phyloP scores from a whole-genome alignment of 495 filamentous ascomycete genomes.

The Cercophora samala region DNA sequence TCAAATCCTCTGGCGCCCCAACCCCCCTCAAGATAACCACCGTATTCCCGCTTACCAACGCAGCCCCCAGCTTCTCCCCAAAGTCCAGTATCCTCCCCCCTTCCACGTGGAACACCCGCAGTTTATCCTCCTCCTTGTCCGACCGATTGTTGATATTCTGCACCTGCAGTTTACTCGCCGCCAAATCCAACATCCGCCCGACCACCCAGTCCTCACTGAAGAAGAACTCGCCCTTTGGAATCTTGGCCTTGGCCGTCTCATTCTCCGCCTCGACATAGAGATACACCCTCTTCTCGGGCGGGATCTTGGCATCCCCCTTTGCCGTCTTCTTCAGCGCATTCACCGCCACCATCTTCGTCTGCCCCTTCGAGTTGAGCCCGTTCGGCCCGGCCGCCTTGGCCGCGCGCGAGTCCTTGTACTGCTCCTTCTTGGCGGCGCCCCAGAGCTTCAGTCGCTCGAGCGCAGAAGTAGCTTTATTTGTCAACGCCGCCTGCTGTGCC shows the following conservation, averaged over 20 bases:
- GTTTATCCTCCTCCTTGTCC: slow-evolving; percentile 67
- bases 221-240: slow-evolving; percentile 76
- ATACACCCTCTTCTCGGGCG: slow-evolving; percentile 77
- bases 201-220: slow-evolving; percentile 85
- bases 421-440: slow-evolving; percentile 47
- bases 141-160: slow-evolving; percentile 86
- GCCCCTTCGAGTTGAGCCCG: slow-evolving; percentile 53
- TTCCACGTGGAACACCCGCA: slow-evolving; percentile 90
- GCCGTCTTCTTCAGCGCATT: slow-evolving; percentile 78
- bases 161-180: slow-evolving; percentile 74
- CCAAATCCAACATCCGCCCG: slow-evolving; percentile 82
- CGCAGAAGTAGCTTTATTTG: slow-evolving; percentile 43
- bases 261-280: slow-evolving; percentile 82
- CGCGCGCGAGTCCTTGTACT: slow-evolving; percentile 29
- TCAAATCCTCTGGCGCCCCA: slow-evolving; percentile 52
- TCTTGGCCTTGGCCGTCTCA: slow-evolving; percentile 68
- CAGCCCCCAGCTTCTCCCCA: slow-evolving; percentile 71
- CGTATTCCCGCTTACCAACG: slow-evolving; percentile 74
- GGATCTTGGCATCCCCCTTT: slow-evolving; percentile 80
- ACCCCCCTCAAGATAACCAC: slow-evolving; percentile 85
- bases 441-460: slow-evolving; percentile 61
- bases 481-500: slow-evolving; percentile 56
- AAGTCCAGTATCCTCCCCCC: slow-evolving; percentile 82
- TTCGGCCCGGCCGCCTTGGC: slow-evolving; percentile 31
- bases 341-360: slow-evolving; percentile 58